These are phyloP conservation scores for Nicotiana otophora DNA, from an alignment of 257 asterid species.

Conservation along the genomic window DNA sequence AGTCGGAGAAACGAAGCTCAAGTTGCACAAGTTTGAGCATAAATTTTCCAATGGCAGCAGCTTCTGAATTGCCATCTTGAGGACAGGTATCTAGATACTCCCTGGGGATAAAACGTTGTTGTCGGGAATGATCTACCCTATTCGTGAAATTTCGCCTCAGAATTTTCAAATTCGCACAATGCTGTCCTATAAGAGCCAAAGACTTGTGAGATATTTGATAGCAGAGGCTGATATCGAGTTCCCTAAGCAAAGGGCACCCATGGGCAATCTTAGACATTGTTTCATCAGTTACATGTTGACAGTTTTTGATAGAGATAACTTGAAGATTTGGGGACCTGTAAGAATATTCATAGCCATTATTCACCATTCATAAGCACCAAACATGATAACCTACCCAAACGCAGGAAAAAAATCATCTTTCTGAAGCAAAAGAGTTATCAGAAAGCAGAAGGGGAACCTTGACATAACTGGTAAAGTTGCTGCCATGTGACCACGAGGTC, in stretches of 20 bases:
- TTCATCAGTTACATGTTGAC: slow-evolving; percentile 57
- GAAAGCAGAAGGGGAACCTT: too few species aligned
- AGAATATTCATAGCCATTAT: background rate
- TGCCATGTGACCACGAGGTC: too few species aligned
- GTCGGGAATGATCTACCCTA: slow-evolving; percentile 72
- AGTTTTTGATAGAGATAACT: slow-evolving; percentile 70
- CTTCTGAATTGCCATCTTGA: slow-evolving; percentile 81
- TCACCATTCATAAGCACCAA: background rate
- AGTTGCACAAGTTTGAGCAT: slow-evolving; percentile 67
- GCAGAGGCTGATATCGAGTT: slow-evolving; percentile 81
- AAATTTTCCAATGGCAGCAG: slow-evolving; percentile 62
- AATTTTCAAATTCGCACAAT: slow-evolving; percentile 38
- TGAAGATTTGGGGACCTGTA: slow-evolving; percentile 75
- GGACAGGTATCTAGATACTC: slow-evolving; percentile 71
- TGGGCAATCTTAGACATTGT: slow-evolving; percentile 47
- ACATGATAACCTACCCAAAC: background rate
- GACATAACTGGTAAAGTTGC: too few species aligned
- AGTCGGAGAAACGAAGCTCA: slow-evolving; percentile 57
- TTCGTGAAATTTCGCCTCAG: slow-evolving; percentile 65
- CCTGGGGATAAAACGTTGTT: slow-evolving; percentile 42
- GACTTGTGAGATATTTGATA: slow-evolving; percentile 69
- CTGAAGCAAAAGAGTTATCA: background rate
- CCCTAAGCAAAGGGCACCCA: slow-evolving; percentile 59
- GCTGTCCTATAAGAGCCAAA: slow-evolving; percentile 44
- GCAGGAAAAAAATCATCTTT: background rate